Percentiles rank a stretch among this genome's conserved stretches.
Conservation (phyloP, 345 rosid genomes). For the Garcia nutans region DNA sequence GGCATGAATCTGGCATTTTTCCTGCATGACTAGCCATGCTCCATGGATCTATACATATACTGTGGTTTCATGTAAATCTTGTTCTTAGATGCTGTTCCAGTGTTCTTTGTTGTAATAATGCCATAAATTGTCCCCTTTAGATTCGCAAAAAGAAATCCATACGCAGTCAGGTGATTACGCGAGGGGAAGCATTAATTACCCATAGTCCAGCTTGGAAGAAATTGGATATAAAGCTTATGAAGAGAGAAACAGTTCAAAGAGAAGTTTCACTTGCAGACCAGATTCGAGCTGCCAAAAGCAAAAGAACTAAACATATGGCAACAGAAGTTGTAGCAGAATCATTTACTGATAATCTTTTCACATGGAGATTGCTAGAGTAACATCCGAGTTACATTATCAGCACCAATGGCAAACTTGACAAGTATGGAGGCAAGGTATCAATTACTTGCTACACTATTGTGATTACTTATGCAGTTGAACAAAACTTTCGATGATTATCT, state of each 20-base stretch:
- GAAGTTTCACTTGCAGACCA: slow-evolving; percentile 76
- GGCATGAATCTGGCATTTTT: slow-evolving; percentile 6
- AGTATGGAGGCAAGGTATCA: neutral
- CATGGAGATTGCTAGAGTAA: slow-evolving; percentile 3
- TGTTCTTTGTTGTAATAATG: neutral
- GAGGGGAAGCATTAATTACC: slow-evolving; percentile 29
- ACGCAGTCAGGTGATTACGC: slow-evolving; percentile 30
- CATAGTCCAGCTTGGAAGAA: slow-evolving; percentile 53
- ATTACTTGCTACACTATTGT: neutral
- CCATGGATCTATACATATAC: neutral
- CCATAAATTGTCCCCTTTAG: slow-evolving; percentile 31
- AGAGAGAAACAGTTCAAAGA: slow-evolving; percentile 50
- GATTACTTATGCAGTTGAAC: neutral
- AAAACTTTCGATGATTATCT: neutral
- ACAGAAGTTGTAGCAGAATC: slow-evolving; percentile 27
- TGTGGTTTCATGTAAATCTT: neutral
- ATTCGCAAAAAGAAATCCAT: slow-evolving; percentile 57
- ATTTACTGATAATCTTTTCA: slow-evolving; percentile 13
- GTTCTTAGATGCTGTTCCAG: neutral
- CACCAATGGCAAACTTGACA: neutral
- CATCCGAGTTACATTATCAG: neutral
- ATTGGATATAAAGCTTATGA: slow-evolving; percentile 50
- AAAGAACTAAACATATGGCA: slow-evolving; percentile 31
- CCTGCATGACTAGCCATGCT: neutral
- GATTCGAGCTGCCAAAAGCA: slow-evolving; percentile 69